phyloP scores from a whole-genome alignment of 768 basidiomycete genomes.

The Serendipita sp. region DNA sequence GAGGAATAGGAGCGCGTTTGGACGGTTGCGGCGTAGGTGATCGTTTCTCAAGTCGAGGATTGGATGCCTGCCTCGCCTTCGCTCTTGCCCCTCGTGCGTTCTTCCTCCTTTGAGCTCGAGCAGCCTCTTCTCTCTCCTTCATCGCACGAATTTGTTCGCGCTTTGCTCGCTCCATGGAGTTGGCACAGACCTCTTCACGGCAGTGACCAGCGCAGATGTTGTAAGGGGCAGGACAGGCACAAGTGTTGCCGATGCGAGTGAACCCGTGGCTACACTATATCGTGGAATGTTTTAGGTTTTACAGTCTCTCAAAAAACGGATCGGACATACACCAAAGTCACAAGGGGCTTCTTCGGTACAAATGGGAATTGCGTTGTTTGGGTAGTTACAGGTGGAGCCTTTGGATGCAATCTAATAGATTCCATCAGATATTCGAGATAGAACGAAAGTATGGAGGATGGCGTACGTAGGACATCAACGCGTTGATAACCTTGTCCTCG shows the following conservation, averaged over 20 bases:
- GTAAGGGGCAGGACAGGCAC: conserved; percentile 27
- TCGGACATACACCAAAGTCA: conserved; percentile 25
- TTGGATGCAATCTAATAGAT: not conserved
- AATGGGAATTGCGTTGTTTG: conserved; percentile 19
- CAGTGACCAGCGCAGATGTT: conserved; percentile 11
- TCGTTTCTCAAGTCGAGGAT: not conserved
- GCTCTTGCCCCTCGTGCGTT: no score
- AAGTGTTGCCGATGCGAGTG: conserved; percentile 15
- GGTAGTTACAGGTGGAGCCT: not conserved
- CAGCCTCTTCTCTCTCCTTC: not conserved
- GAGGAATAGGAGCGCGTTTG: not conserved
- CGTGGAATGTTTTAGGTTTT: conserved; percentile 8
- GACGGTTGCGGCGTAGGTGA: not conserved
- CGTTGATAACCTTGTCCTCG: not conserved
- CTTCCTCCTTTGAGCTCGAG: not conserved
- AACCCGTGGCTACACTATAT: not conserved
- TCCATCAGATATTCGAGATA: not conserved
- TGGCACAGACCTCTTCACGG: not conserved
- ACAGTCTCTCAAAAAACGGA: conserved; percentile 14
- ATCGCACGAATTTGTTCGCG: not conserved
- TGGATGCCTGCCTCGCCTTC: no score
- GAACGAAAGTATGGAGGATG: not conserved
- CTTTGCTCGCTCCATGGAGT: not conserved
- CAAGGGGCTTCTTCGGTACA: conserved; percentile 27
- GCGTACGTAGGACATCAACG: not conserved